Conservation (phyloP, 2,329 filamentous ascomycete genomes). For the Rhexocercosporidium sp. region DNA sequence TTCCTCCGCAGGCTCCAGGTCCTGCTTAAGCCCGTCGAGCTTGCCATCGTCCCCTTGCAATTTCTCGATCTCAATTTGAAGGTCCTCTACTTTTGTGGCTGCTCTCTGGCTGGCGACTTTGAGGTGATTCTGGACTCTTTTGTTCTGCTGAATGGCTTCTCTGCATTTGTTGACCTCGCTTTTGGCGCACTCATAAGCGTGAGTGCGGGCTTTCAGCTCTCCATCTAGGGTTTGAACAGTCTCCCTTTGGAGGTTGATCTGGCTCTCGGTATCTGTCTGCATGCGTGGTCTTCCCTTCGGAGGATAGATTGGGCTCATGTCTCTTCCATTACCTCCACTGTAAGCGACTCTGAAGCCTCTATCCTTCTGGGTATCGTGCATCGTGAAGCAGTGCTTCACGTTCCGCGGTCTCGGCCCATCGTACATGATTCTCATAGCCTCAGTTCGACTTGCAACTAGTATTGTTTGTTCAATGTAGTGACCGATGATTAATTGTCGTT, state of each 20-base stretch:
- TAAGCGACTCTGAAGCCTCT: slow-evolving; percentile 65
- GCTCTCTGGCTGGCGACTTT: slow-evolving; percentile 62
- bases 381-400: slow-evolving; percentile 73
- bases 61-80: slow-evolving; percentile 66
- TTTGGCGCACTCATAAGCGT: slow-evolving; percentile 43
- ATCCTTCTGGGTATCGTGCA: slow-evolving; percentile 64
- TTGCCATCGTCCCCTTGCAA: slow-evolving; percentile 72
- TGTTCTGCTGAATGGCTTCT: slow-evolving; percentile 55
- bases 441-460: slow-evolving; percentile 69
- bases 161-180: slow-evolving; percentile 53
- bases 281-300: slow-evolving; percentile 64
- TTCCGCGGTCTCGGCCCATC: slow-evolving; percentile 64
- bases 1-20: slow-evolving; percentile 58
- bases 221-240: slow-evolving; percentile 57
- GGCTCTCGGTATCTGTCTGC: slow-evolving; percentile 74
- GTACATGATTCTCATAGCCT: slow-evolving; percentile 74
- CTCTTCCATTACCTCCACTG: slow-evolving; percentile 45
- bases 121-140: slow-evolving; percentile 52
- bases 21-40: slow-evolving; percentile 61
- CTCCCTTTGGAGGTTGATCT: slow-evolving; percentile 60
- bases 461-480: slow-evolving; percentile 84
- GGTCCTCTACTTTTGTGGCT: slow-evolving; percentile 59
- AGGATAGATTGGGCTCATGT: slow-evolving; percentile 53
- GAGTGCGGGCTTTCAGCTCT: slow-evolving; percentile 57
- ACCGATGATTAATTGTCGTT: slow-evolving; percentile 83